These are phyloP conservation scores for Lentithecium fluviatile DNA, from an alignment of 495 filamentous ascomycete genomes.

Conservation along the genomic window DNA sequence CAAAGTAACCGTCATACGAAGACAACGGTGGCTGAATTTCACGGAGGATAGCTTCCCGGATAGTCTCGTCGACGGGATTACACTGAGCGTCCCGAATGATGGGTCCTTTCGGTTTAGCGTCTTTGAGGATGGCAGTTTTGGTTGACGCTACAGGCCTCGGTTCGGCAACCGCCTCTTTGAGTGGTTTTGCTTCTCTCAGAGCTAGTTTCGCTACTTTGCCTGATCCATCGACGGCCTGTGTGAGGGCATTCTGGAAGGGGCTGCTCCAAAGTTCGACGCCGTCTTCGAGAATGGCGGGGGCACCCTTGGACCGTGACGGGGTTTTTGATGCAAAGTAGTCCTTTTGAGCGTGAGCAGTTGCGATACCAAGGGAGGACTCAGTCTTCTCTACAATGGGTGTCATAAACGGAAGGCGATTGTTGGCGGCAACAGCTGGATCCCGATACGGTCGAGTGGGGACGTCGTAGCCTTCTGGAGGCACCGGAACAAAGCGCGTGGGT, in stretches of 20 bases:
- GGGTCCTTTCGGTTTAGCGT: constrained; percentile 52
- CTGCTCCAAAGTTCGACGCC: constrained; percentile 63
- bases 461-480: constrained; percentile 83
- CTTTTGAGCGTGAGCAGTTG: constrained; percentile 53
- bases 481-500: constrained; percentile 56
- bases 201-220: constrained; percentile 52
- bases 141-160: constrained; percentile 28
- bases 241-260: constrained; percentile 63
- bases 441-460: constrained; percentile 72
- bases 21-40: constrained; percentile 67
- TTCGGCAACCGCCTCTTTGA: constrained; percentile 2
- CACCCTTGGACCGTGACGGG: constrained; percentile 58
- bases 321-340: constrained; percentile 68
- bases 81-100: constrained; percentile 80
- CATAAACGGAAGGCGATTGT: constrained; percentile 94
- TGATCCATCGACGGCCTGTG: constrained; percentile 39
- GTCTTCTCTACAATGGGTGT: constrained; percentile 96
- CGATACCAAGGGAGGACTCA: constrained; percentile 73
- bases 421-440: constrained; percentile 70
- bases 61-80: constrained; percentile 76
- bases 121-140: constrained; percentile 23
- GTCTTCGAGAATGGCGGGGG: constrained; percentile 48
- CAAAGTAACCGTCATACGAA: constrained; percentile 74
- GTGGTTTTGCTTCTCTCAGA: constrained; percentile 40
- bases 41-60: constrained; percentile 71